phyloP scores from a whole-genome alignment of 345 rosid genomes.

The Diplotaxis tenuifolia region DNA sequence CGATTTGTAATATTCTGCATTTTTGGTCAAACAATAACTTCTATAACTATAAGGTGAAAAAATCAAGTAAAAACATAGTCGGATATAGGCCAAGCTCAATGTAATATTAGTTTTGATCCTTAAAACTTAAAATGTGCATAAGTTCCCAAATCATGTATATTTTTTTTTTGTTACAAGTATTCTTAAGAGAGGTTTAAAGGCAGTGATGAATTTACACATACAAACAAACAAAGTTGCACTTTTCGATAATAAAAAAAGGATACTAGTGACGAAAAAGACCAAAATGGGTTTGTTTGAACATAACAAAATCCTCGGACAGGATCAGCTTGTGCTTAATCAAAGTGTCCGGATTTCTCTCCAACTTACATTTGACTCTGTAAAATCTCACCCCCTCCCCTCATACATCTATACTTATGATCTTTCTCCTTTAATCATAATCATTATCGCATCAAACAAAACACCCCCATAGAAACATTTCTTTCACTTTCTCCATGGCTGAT shows the following conservation, averaged over 20 bases:
- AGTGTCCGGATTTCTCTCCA: conserved; percentile 27
- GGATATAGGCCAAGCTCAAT: too few species aligned
- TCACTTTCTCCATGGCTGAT: conserved; percentile 34
- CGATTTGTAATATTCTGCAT: too few species aligned
- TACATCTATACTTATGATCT: conserved; percentile 1
- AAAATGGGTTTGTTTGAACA: conserved; percentile 16
- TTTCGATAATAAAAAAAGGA: not conserved
- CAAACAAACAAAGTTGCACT: too few species aligned
- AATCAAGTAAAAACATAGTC: too few species aligned
- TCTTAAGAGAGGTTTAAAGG: too few species aligned
- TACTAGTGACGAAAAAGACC: not conserved
- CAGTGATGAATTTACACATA: too few species aligned
- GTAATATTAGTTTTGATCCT: too few species aligned
- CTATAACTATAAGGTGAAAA: too few species aligned
- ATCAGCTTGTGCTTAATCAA: conserved; percentile 31
- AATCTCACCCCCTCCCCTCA: conserved; percentile 23
- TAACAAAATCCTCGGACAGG: conserved; percentile 24
- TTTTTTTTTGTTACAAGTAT: too few species aligned
- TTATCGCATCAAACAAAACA: not conserved
- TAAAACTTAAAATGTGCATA: too few species aligned
- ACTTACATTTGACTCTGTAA: conserved; percentile 39
- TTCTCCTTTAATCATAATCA: conserved; percentile 11
- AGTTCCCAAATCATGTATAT: too few species aligned
- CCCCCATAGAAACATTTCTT: conserved; percentile 15
- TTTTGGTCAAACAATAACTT: too few species aligned